Base-by-base conservation (phyloP, 2,329 filamentous ascomycete species). In the Colletotrichum tanaceti region DNA sequence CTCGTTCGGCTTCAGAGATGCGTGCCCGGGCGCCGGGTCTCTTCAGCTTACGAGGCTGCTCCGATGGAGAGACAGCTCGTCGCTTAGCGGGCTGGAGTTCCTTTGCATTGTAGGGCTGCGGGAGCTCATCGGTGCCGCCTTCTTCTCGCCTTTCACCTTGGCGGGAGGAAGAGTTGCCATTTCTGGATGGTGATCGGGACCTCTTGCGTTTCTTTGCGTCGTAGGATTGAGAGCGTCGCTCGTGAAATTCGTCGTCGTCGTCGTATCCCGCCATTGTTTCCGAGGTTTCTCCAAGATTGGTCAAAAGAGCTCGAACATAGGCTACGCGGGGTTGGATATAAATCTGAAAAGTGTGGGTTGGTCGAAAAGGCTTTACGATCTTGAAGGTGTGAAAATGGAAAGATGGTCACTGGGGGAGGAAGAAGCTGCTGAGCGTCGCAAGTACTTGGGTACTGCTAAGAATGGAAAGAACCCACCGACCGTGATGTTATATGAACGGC, bases 11-110 rank as follows among this genome's bases (percentile, higher is more conserved):
- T 63, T 88, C 88, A 39, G 88, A 88, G 70, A 95, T 89, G 70
- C 92, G 87, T 14, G 89, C 86, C 63, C 89, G 85, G 68, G 87
- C 86, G 5, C 89, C 89, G 1, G 91, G 91, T 5, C 90, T 87
- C 78, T 93, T 93, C 63, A 86, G 85, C 76, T 89, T 91, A 58
- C 90, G 88, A 11, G 88, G 87, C 46, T 82, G 78, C 10, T 85
- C 83, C 1, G 87, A 88, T 43, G 82, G 80, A 1, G 87, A 89
- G 18, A 86, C 76, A 67, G 84, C 84, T 57, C 86, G 85, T 74
- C 87, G 86, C 77, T 89, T 89, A 32, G 86, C 86, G 1, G 86
- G 82, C 71, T 87, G 86, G 24, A 89, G 83, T 49, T 82, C 82
- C 72, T 84, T 85, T 24, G 87, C 87, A 72, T 89, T 86, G 79